These are phyloP conservation scores for Diospyros kaki DNA, from an alignment of 148 eudicot species.

Conservation along the genomic window DNA sequence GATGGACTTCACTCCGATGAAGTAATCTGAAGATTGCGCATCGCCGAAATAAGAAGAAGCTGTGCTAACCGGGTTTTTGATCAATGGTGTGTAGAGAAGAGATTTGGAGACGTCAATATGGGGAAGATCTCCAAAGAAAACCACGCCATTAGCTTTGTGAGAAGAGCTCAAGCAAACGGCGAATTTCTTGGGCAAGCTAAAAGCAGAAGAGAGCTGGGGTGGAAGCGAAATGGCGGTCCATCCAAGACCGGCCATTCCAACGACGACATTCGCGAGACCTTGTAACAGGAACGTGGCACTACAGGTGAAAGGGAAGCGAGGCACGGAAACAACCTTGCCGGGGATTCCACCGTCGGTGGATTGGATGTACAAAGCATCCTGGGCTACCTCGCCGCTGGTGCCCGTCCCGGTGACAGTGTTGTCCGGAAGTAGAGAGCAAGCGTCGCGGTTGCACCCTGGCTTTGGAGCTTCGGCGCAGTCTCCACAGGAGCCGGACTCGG, in stretches of 20 bases:
- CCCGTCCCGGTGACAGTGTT: slow-evolving; percentile 33
- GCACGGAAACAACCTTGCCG: slow-evolving; percentile 16
- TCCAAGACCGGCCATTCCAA: slow-evolving; percentile 32
- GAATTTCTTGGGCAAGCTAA: slow-evolving; percentile 49
- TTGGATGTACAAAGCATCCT: slow-evolving; percentile 23
- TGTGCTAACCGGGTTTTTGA: slow-evolving; percentile 54
- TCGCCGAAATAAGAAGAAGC: slow-evolving; percentile 28
- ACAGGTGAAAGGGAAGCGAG: slow-evolving; percentile 22
- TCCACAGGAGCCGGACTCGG: slow-evolving; percentile 24
- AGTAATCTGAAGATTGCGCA: slow-evolving; percentile 59
- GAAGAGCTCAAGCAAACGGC: slow-evolving; percentile 48
- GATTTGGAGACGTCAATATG: slow-evolving; percentile 42
- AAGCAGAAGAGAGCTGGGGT: slow-evolving; percentile 42
- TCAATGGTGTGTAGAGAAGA: slow-evolving; percentile 47
- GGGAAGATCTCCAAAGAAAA: slow-evolving; percentile 57
- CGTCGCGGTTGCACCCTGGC: slow-evolving; percentile 64
- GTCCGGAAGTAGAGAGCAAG: slow-evolving; percentile 45
- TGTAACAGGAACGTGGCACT: slow-evolving; percentile 33
- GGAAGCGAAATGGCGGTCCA: slow-evolving; percentile 40
- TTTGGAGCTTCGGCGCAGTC: slow-evolving; percentile 14
- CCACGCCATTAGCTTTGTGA: slow-evolving; percentile 18
- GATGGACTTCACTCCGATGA: slow-evolving; percentile 47
- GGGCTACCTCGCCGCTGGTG: slow-evolving; percentile 32
- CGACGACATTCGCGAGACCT: slow-evolving; percentile 34
- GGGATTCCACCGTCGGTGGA: slow-evolving; percentile 55